Conservation (phyloP, 192 early-diverging fungal genomes). For the Coemansia sp. region DNA sequence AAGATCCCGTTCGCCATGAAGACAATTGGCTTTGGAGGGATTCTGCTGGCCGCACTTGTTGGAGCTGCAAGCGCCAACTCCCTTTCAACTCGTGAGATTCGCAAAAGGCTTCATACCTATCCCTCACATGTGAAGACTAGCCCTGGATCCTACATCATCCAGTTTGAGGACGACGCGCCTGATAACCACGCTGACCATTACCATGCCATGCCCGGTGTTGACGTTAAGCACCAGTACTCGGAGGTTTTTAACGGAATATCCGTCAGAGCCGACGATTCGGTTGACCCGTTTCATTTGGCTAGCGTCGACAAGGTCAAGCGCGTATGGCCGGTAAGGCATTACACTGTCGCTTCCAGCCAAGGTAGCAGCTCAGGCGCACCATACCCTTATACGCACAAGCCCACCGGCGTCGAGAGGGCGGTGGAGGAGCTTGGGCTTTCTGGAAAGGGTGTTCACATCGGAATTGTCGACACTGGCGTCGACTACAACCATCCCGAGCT, state of each 20-base stretch:
- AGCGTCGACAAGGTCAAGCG: slow-evolving; percentile 28
- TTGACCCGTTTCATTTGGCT: slow-evolving; percentile 16
- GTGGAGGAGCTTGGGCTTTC: slow-evolving; percentile 52
- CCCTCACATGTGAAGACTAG: slow-evolving; percentile 15
- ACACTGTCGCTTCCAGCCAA: background rate
- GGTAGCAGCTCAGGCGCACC: background rate
- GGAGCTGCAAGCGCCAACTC: background rate
- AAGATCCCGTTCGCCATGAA: background rate
- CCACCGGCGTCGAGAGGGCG: slow-evolving; percentile 56
- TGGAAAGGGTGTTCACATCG: slow-evolving; percentile 66
- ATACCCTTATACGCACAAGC: slow-evolving; percentile 33
- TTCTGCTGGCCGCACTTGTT: background rate
- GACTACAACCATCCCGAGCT: slow-evolving; percentile 67
- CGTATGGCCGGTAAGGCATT: slow-evolving; percentile 26
- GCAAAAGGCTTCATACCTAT: slow-evolving; percentile 14
- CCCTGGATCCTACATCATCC: slow-evolving; percentile 30
- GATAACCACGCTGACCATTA: slow-evolving; percentile 9
- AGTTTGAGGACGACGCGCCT: slow-evolving; percentile 21
- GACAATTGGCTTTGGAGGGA: background rate
- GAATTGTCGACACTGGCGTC: slow-evolving; percentile 69
- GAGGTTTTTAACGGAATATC: slow-evolving; percentile 25
- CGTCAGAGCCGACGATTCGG: slow-evolving; percentile 4
- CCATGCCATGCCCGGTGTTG: slow-evolving; percentile 10
- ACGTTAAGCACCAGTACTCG: slow-evolving; percentile 17
- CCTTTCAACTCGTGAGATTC: background rate